Base-by-base conservation (phyloP, 345 rosid genomes). In the Carallia brachiata region DNA sequence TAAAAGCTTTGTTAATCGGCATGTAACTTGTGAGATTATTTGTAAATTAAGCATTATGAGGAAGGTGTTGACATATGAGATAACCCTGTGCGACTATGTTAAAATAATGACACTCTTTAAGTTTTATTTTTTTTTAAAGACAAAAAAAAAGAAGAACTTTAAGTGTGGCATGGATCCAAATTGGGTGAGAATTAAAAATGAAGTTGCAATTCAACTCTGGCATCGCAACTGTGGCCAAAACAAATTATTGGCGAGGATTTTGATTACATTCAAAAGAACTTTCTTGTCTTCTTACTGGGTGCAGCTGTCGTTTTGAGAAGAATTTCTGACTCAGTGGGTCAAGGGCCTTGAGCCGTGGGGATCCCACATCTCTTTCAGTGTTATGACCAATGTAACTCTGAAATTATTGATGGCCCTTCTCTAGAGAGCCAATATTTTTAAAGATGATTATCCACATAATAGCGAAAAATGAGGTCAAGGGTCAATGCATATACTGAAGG, bases 261-360 rank as follows among this genome's bases (percentile, higher is more conserved):
- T 54, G 68, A 30, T 71, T 28, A 47, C 31, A n/a, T 7, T 52
- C 65, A 72, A 69, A 75, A 69, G 75, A 53, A 66, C 57, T 57
- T 4, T 15, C 8, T 65, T 74, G 81, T 77, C 79, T 55, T 71
- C 36, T 77, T 65, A 61, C 1, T 12, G 61, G 18, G 62, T 36
- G 28, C 4, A 23, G 28, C 7, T 5, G 2, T 5, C 28, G 36
- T 19, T 2, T 17, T 17, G 36, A 52, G 44, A 69, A 47, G 60
- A 6, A 61, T 70, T 53, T 31, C 36, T 30, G 52, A 60, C 32
- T 4, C 19, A 19, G 4, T 52, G 13, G 47, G 30, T 19, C 0
- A 13, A 36, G 28, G 28, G 58, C 62, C 5, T 10, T 2, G 48
- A 39, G 48, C 48, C 52, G 28, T 36, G 7, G 6, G 52, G 52